Conservation (phyloP, 2,329 filamentous ascomycete genomes). For the Amphichorda felina region DNA sequence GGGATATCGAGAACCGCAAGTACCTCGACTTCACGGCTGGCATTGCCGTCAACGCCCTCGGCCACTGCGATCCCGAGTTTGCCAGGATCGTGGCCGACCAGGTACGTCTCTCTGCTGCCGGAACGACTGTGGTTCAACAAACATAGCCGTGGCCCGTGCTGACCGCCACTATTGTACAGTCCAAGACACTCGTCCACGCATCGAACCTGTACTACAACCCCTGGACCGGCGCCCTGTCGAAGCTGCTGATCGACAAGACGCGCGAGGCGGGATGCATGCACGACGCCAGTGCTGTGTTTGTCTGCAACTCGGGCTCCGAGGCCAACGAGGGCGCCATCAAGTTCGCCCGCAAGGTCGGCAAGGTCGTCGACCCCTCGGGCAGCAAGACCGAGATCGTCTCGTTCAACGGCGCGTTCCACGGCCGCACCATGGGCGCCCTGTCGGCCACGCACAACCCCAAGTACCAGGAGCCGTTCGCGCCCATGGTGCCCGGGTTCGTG, state of each 20-base stretch:
- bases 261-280: constrained; percentile 70
- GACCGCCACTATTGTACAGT: constrained; percentile 25
- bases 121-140: too few relatives aligned
- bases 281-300: constrained; percentile 67
- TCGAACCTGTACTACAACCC: constrained; percentile 97
- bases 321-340: constrained; percentile 98
- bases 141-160: background rate
- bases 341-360: constrained; percentile 86
- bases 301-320: constrained; percentile 94
- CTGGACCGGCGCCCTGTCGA: constrained; percentile 83
- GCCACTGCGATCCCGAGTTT: constrained; percentile 78
- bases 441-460: constrained; percentile 98
- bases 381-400: constrained; percentile 77
- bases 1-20: constrained; percentile 76
- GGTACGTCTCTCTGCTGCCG: constrained; percentile 39
- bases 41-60: constrained; percentile 88
- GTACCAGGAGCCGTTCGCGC: constrained; percentile 89
- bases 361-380: constrained; percentile 58
- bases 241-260: constrained; percentile 75
- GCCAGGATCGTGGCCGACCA: constrained; percentile 66
- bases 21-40: constrained; percentile 94
- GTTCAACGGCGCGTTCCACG: constrained; percentile 88
- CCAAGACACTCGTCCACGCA: constrained; percentile 72
- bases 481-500: constrained; percentile 89
- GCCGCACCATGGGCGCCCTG: constrained; percentile 86